phyloP scores from a whole-genome alignment of 2,329 filamentous ascomycete species.

The Fusarium phyllophilum region DNA sequence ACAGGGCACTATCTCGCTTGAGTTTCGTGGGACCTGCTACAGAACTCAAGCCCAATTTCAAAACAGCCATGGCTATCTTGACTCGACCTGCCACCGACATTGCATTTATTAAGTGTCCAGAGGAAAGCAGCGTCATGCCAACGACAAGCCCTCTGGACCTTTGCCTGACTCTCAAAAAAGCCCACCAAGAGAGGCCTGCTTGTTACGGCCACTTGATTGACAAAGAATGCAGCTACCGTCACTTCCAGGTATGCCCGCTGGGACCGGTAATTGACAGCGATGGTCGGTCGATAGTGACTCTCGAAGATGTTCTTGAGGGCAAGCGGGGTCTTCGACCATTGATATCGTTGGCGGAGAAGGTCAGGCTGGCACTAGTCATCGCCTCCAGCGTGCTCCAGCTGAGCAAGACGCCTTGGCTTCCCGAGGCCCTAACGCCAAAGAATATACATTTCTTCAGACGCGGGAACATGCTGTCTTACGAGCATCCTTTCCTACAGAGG shows the following conservation, averaged over 20 bases:
- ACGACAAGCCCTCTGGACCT: neutral
- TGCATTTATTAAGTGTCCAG: neutral
- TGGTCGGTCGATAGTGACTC: neutral
- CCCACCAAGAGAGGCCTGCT: neutral
- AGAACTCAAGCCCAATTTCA: accelerated
- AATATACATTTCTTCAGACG: neutral
- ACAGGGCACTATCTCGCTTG: neutral
- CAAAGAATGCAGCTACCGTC: neutral
- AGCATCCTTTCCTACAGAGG: neutral
- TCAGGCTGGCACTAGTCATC: neutral
- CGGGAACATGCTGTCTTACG: accelerated
- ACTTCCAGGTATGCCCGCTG: neutral
- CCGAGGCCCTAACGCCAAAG: neutral
- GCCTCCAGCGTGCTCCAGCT: neutral
- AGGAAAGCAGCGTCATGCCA: neutral
- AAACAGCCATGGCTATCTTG: accelerated
- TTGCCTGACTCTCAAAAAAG: neutral
- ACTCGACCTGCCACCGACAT: neutral
- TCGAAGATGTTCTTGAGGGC: neutral
- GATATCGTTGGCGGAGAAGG: neutral
- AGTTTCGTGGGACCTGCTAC: accelerated
- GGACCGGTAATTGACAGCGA: accelerated
- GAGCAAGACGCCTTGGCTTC: neutral
- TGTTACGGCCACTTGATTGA: neutral
- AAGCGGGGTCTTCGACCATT: neutral